Evolutionary conservation across 2,329 filamentous ascomycete genomes (phyloP).

Genomic region (Fusarium sp.): DNA sequence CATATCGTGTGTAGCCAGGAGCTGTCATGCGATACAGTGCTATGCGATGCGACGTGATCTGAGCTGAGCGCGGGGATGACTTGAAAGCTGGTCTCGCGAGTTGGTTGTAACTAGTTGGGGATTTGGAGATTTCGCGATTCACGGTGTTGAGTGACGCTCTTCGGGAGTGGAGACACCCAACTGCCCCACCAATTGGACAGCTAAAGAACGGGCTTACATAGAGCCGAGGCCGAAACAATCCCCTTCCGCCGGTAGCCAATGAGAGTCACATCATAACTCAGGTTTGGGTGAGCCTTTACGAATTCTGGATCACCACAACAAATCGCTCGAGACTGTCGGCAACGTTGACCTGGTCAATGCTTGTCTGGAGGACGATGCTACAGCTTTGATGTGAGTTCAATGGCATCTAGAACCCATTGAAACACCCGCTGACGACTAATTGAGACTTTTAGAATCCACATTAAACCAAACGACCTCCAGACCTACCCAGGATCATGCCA

Average conservation of each 20-base stretch:
- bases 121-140: constrained; percentile 35
- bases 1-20: constrained; percentile 33
- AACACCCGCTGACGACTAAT: constrained; percentile 38
- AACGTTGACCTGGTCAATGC: constrained; percentile 36
- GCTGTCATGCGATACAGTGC: neutral
- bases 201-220: constrained; percentile 26
- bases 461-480: constrained; percentile 13
- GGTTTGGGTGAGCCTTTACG: constrained; percentile 33
- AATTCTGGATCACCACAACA: constrained; percentile 38
- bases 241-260: constrained; percentile 36
- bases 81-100: constrained; percentile 10
- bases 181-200: constrained; percentile 13
- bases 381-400: constrained; percentile 40
- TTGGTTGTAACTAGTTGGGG: constrained; percentile 13
- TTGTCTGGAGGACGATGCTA: constrained; percentile 39
- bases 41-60: neutral
- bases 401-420: constrained; percentile 23
- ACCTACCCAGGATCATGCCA: constrained; percentile 66
- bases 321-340: constrained; percentile 41
- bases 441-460: constrained; percentile 41
- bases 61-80: neutral
- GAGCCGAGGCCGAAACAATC: constrained; percentile 2
- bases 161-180: neutral
- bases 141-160: constrained; percentile 18
- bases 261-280: constrained; percentile 30